phyloP scores from a whole-genome alignment of 2,329 filamentous ascomycete species.

The Aspergillus sojae region DNA sequence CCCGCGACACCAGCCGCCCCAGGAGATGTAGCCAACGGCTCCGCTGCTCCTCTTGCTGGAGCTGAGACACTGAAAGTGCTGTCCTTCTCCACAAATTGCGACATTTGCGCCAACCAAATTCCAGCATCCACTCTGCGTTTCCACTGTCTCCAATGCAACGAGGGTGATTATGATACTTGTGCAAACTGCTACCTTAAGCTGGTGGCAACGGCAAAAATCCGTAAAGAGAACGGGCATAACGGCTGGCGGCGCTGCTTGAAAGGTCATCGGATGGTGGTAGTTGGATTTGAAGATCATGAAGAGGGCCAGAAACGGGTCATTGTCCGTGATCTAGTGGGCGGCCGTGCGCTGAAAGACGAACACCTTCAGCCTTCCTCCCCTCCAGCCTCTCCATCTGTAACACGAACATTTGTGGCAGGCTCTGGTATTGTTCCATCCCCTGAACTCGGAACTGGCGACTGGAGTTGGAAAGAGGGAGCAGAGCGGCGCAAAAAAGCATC shows the following conservation, averaged over 20 bases:
- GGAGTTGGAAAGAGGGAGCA: slow-evolving; percentile 47
- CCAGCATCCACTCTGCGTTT: slow-evolving; percentile 69
- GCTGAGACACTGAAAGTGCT: slow-evolving; percentile 65
- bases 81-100: slow-evolving; percentile 74
- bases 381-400: slow-evolving; percentile 8
- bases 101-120: slow-evolving; percentile 75
- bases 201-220: slow-evolving; percentile 65
- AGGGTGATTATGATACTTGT: slow-evolving; percentile 89
- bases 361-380: slow-evolving; percentile 38
- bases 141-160: slow-evolving; percentile 77
- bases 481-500: slow-evolving; percentile 43
- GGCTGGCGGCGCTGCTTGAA: slow-evolving; percentile 83
- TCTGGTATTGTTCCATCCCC: slow-evolving; percentile 27
- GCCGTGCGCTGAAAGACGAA: slow-evolving; percentile 67
- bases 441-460: slow-evolving; percentile 36
- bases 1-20: slow-evolving; percentile 16
- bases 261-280: slow-evolving; percentile 81
- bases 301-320: slow-evolving; percentile 70
- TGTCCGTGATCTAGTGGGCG: slow-evolving; percentile 75
- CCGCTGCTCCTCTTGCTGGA: slow-evolving; percentile 39
- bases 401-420: not conserved
- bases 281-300: slow-evolving; percentile 72
- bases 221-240: slow-evolving; percentile 71
- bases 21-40: slow-evolving; percentile 27
- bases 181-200: slow-evolving; percentile 73